Evolutionary conservation across 2,329 filamentous ascomycete species (phyloP).

Genomic region (Scortechinia acanthostroma): DNA sequence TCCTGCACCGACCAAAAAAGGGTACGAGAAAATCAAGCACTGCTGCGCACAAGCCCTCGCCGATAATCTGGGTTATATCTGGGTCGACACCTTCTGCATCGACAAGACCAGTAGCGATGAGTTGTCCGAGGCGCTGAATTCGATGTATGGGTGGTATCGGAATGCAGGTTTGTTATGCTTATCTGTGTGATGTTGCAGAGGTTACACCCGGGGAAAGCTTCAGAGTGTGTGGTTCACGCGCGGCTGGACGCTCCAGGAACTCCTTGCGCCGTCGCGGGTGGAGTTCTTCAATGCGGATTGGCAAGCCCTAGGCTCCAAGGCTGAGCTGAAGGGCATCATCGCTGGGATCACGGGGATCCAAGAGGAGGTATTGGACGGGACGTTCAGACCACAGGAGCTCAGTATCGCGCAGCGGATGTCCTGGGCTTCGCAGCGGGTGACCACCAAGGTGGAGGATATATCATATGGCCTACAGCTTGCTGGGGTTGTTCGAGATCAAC

Average conservation of each 20-base stretch:
- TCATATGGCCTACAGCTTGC: background rate
- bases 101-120: background rate
- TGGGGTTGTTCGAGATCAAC: background rate
- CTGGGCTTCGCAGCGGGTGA: background rate
- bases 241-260: constrained; percentile 1
- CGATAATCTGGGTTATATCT: background rate
- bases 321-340: background rate
- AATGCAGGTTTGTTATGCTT: background rate
- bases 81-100: constrained; percentile 3
- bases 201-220: too few relatives aligned
- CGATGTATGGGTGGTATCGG: background rate
- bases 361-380: background rate
- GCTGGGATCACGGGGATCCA: background rate
- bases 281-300: background rate
- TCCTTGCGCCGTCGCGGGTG: background rate
- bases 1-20: too few relatives aligned
- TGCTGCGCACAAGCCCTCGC: background rate
- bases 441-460: background rate
- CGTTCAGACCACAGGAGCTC: background rate
- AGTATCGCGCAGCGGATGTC: background rate
- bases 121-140: background rate
- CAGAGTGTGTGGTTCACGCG: background rate
- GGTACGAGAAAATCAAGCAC: background rate
- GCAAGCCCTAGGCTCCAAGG: background rate
- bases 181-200: background rate